Base-by-base conservation (phyloP, 2,329 filamentous ascomycete species). In the Neonectria coccinea region DNA sequence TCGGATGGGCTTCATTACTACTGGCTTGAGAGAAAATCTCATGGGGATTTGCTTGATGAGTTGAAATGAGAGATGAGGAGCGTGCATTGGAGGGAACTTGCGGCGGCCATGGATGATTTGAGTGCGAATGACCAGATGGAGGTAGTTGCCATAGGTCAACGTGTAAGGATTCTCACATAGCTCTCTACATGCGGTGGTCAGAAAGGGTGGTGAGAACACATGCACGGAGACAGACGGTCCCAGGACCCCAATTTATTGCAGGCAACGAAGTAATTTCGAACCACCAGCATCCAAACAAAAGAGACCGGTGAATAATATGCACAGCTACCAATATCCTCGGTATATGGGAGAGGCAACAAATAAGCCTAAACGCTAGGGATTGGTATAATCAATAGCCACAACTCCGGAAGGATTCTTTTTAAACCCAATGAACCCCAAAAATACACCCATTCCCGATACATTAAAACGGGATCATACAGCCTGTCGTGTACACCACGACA, bases 391-490 rank as follows among this genome's bases (percentile, higher is more conserved):
- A 64, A 67, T 58, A 65, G 53, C 72, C 65, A 59, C 44, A 72
- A 74, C 72, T 73, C 72, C 72, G 41, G 42, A 65, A 68, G 64
- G 56, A 71, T 65, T 58, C 41, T 74, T 73, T 72, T 73, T 45
- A 65, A 48, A 66, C 62, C 70, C 67, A 70, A 72, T 68, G 66
- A 66, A 69, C 65, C 68, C 68, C 70, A 6, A 42, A 65, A 53
- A 62, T 72, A 70, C 63, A 70, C 61, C 62, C 57, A 56, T 56
- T 59, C 64, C 55, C 41, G 64, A 42, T 48, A 53, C 20, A 20
- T 45, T 41, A 36, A 66, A 66, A 66, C 61, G 65, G 63, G 65
- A 62, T 70, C 56, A 58, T 73, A 73, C 71, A 73, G 39, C 56
- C 60, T 57, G 44, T 20, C 64, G 52, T 66, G 50, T 60, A 29